Evolutionary conservation across 2,329 filamentous ascomycete genomes (phyloP).

Genomic region (Zymoseptoria passerinii): DNA sequence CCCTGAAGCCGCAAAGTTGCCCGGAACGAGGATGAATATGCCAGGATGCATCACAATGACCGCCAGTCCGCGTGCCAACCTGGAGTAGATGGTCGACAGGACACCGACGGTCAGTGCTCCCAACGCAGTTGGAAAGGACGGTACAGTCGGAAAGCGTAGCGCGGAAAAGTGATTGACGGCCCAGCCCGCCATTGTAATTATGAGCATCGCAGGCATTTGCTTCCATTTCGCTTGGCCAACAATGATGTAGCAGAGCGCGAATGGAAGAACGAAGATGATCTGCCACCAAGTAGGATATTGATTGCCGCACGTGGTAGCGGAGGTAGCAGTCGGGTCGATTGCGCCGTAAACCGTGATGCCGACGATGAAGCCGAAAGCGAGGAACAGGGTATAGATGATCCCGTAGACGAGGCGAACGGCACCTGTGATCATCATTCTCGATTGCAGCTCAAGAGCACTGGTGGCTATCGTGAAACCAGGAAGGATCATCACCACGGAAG

Average conservation of each 20-base stretch:
- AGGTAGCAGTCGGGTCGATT: slow-evolving; percentile 39
- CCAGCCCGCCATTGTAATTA: slow-evolving; percentile 66
- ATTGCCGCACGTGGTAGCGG: slow-evolving; percentile 35
- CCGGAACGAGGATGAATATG: background rate
- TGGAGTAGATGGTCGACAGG: slow-evolving; percentile 68
- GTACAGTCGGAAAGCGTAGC: slow-evolving; percentile 57
- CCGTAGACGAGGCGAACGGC: slow-evolving; percentile 45
- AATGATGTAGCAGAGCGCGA: slow-evolving; percentile 59
- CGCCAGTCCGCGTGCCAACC: slow-evolving; percentile 46
- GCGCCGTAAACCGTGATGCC: slow-evolving; percentile 41
- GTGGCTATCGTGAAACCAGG: slow-evolving; percentile 39
- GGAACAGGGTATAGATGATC: slow-evolving; percentile 45
- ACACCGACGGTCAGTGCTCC: slow-evolving; percentile 69
- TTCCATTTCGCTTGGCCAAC: slow-evolving; percentile 76
- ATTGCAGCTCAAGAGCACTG: slow-evolving; percentile 41
- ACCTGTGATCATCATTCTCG: slow-evolving; percentile 39
- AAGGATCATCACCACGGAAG: slow-evolving; percentile 41
- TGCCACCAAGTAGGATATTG: slow-evolving; percentile 46
- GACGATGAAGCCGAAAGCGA: slow-evolving; percentile 45
- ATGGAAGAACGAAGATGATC: slow-evolving; percentile 65
- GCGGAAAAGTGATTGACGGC: slow-evolving; percentile 65
- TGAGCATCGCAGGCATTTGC: slow-evolving; percentile 65
- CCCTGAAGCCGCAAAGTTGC: slow-evolving; percentile 46
- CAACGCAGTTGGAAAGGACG: slow-evolving; percentile 67
- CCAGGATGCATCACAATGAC: slow-evolving; percentile 34